Conservation (phyloP, 768 basidiomycete species). For the Suillus cothurnatus region DNA sequence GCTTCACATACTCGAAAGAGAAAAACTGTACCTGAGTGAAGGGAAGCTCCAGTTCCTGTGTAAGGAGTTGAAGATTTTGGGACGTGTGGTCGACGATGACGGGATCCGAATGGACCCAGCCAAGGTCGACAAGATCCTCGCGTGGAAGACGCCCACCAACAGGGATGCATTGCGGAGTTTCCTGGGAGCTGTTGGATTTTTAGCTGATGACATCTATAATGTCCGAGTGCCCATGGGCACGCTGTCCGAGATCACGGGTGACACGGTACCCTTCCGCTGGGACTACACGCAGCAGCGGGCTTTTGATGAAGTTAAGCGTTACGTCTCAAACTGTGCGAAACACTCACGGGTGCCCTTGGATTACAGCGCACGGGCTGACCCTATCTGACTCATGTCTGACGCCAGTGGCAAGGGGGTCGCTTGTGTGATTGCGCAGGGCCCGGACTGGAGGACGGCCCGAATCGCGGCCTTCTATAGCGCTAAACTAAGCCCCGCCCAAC, state of each 20-base stretch:
- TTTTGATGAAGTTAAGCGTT: conserved; percentile 14
- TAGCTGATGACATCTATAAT: too few species aligned
- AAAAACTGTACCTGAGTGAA: conserved; percentile 26
- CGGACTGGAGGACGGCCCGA: too few species aligned
- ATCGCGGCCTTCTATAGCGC: too few species aligned
- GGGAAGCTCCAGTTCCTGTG: conserved; percentile 29
- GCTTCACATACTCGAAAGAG: conserved; percentile 21
- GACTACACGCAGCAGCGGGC: conserved; percentile 21
- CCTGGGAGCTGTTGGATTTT: neutral
- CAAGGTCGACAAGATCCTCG: conserved; percentile 21
- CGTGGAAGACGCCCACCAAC: conserved; percentile 24
- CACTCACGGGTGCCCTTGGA: too few species aligned
- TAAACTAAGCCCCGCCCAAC: conserved; percentile 40
- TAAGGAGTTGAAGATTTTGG: conserved; percentile 26
- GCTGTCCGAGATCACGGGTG: neutral
- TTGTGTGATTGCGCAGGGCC: too few species aligned
- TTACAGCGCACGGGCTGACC: fast-evolving
- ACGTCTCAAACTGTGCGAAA: too few species aligned
- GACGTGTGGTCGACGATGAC: conserved; percentile 28
- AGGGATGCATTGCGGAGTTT: neutral
- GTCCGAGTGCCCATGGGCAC: neutral
- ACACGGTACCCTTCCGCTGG: conserved; percentile 15
- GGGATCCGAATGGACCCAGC: conserved; percentile 26
- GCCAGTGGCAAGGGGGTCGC: neutral
- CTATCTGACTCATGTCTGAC: too few species aligned